These are phyloP conservation scores for Narthecium ossifragum DNA, from an alignment of 106 monocot species.

Conservation along the genomic window DNA sequence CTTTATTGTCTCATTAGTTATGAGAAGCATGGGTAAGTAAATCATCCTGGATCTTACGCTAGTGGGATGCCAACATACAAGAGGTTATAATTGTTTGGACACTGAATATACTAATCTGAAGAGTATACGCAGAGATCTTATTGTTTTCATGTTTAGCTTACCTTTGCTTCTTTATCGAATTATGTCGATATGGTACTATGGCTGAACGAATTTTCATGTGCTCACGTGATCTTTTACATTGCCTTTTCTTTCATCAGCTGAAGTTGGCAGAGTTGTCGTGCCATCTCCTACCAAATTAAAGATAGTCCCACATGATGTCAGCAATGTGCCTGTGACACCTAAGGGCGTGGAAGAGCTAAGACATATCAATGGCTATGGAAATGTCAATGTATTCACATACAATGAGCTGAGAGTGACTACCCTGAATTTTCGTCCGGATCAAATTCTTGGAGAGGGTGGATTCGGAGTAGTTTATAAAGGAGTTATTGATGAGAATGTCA, in stretches of 20 bases:
- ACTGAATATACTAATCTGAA: too few relatives aligned
- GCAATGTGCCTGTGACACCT: constrained; percentile 5
- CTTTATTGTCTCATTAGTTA: too few relatives aligned
- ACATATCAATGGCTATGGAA: constrained; percentile 18
- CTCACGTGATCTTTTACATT: neutral
- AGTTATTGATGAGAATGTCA: constrained; percentile 39
- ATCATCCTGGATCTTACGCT: too few relatives aligned
- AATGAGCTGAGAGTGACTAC: constrained; percentile 49
- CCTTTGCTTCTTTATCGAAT: too few relatives aligned
- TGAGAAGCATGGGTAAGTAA: too few relatives aligned
- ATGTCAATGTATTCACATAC: constrained; percentile 45
- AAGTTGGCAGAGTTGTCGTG: neutral
- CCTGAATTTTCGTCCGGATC: constrained; percentile 42
- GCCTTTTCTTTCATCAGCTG: neutral
- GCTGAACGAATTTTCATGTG: too few relatives aligned
- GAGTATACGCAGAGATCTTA: too few relatives aligned
- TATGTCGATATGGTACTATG: too few relatives aligned
- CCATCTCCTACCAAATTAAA: neutral
- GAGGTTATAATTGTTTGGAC: too few relatives aligned
- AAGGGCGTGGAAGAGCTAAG: constrained; percentile 39
- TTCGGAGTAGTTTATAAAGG: constrained; percentile 67
- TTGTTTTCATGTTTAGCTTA: too few relatives aligned
- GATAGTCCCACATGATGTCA: neutral
- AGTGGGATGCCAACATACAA: too few relatives aligned
- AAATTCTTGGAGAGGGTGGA: constrained; percentile 56